These are phyloP conservation scores for Chenopodium album DNA, from an alignment of 148 eudicot genomes.

Conservation along the genomic window DNA sequence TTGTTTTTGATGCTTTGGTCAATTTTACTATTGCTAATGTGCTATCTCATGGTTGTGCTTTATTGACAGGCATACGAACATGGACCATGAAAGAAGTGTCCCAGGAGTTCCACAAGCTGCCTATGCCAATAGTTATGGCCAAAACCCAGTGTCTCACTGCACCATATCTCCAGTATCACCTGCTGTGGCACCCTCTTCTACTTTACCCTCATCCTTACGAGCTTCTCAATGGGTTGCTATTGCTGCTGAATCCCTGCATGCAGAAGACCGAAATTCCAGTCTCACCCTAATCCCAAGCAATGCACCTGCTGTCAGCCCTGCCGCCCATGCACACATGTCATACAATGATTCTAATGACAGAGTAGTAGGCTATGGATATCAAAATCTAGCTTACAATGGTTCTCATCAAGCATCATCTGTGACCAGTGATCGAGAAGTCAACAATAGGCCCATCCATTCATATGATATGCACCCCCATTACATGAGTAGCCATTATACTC, in stretches of 20 bases:
- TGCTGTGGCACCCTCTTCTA: slow-evolving; percentile 13
- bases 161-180: slow-evolving; percentile 3
- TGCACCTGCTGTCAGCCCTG: slow-evolving; percentile 8
- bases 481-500: slow-evolving; percentile 12
- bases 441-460: not conserved
- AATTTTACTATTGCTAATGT: not conserved
- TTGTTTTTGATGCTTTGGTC: slow-evolving; percentile 2
- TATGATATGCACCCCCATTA: not conserved
- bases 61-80: slow-evolving; percentile 20
- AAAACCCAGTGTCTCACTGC: not conserved
- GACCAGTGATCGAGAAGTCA: slow-evolving; percentile 8
- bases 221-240: slow-evolving; percentile 24
- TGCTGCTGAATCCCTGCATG: slow-evolving; percentile 20
- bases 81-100: not conserved
- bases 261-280: slow-evolving; percentile 9
- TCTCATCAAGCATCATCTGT: not conserved
- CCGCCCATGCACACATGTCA: not conserved
- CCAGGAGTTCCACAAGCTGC: slow-evolving; percentile 5
- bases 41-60: slow-evolving; percentile 6
- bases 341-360: slow-evolving; percentile 6
- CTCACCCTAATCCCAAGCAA: slow-evolving; percentile 1
- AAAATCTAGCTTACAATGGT: not conserved
- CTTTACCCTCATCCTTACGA: slow-evolving; percentile 1
- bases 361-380: slow-evolving; percentile 5
- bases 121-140: slow-evolving; percentile 17